Evolutionary conservation across 352 stramenopile species (phyloP).

Genomic region (Globisporangium abappressorium): DNA sequence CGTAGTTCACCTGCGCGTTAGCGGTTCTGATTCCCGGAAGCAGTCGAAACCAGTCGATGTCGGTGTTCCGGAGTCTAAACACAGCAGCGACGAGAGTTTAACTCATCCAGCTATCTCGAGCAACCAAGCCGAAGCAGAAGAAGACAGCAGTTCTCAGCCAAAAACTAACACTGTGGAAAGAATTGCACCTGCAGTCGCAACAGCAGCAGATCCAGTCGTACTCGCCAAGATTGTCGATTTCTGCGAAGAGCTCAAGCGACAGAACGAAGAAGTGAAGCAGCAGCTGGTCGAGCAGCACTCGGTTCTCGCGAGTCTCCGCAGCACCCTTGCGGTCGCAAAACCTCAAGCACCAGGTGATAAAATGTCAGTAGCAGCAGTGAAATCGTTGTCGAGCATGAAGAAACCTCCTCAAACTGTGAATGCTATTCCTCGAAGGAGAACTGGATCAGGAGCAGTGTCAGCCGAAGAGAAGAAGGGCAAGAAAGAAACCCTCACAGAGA

Average conservation of each 20-base stretch:
- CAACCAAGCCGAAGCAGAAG: not conserved
- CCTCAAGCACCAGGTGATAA: not conserved
- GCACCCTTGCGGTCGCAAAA: not conserved
- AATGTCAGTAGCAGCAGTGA: conserved; percentile 8
- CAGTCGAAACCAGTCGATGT: not conserved
- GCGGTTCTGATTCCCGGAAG: not conserved
- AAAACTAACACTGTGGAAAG: not conserved
- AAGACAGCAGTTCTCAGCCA: not conserved
- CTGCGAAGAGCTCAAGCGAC: conserved; percentile 50
- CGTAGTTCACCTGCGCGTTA: not conserved
- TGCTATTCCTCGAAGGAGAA: not conserved
- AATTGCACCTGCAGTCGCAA: not conserved
- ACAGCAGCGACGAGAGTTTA: not conserved
- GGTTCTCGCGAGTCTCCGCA: conserved; percentile 32
- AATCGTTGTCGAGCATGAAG: not conserved
- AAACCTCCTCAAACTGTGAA: not conserved
- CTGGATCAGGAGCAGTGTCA: not conserved
- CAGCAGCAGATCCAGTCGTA: conserved; percentile 23
- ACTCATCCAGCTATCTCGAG: not conserved
- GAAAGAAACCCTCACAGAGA: not conserved
- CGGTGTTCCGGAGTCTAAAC: not conserved
- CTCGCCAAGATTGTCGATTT: conserved; percentile 52
- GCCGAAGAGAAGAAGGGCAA: not conserved
- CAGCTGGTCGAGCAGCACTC: conserved; percentile 44
- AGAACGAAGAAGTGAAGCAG: conserved; percentile 58